Conservation (phyloP, 2,329 filamentous ascomycete species). For the Colletotrichum graminicola region DNA sequence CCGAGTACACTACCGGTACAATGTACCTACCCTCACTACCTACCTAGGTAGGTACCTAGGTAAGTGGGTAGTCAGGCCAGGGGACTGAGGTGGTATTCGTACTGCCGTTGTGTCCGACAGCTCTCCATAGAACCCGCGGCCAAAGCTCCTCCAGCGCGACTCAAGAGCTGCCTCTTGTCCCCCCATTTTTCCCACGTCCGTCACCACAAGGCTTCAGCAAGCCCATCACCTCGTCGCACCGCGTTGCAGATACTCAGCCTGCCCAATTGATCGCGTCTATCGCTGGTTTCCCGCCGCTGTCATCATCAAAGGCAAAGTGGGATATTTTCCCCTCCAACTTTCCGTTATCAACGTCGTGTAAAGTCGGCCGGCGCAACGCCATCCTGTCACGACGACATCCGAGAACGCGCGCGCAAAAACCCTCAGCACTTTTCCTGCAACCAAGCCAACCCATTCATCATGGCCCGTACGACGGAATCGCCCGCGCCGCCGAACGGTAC, state of each 20-base stretch:
- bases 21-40: background rate
- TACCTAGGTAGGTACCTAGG: background rate
- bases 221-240: background rate
- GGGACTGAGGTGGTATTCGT: no score
- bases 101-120: background rate
- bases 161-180: constrained; percentile 15
- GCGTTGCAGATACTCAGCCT: background rate
- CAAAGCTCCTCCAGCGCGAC: constrained; percentile 31
- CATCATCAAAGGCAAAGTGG: background rate
- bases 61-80: no score
- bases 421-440: background rate
- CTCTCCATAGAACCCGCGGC: constrained; percentile 11
- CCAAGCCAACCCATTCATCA: background rate
- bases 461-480: constrained; percentile 25
- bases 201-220: constrained; percentile 7
- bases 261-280: constrained; percentile 2
- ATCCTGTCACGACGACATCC: constrained; percentile 17
- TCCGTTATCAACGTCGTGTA: background rate
- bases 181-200: constrained; percentile 5
- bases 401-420: constrained; percentile 7
- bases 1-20: no score
- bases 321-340: no score
- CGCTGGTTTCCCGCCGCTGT: fast-evolving
- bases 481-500: constrained; percentile 17
- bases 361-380: constrained; percentile 22